phyloP scores from a whole-genome alignment of 139 green algal species.

The Volvox reticuliferus region DNA sequence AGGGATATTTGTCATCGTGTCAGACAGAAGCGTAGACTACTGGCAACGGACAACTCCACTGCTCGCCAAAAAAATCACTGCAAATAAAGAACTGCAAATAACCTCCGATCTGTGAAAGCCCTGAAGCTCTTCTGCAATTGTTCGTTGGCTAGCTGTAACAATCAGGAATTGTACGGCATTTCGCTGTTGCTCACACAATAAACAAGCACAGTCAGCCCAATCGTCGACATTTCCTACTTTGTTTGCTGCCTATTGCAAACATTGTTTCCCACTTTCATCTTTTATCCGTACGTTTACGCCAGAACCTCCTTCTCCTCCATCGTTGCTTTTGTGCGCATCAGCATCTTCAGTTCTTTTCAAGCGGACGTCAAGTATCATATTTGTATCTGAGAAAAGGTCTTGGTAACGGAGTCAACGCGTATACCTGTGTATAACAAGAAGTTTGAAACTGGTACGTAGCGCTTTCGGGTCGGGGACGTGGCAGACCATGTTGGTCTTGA shows the following conservation, averaged over 20 bases:
- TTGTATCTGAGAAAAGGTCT: too few species aligned
- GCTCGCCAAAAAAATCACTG: too few species aligned
- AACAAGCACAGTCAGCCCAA: neutral
- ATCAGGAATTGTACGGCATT: neutral
- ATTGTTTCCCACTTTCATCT: neutral
- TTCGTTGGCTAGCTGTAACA: too few species aligned
- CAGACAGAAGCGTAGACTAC: too few species aligned
- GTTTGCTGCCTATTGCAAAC: slow-evolving; percentile 48
- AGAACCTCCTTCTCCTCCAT: neutral
- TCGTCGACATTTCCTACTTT: neutral
- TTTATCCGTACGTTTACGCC: neutral
- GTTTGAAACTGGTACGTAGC: slow-evolving; percentile 6
- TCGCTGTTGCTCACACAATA: neutral
- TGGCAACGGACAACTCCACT: too few species aligned
- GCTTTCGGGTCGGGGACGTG: neutral
- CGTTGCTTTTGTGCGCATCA: neutral
- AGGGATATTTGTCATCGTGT: too few species aligned
- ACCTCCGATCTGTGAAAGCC: too few species aligned
- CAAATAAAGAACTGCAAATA: too few species aligned
- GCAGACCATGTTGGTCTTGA: too few species aligned
- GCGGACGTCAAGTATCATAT: neutral
- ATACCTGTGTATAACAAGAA: neutral
- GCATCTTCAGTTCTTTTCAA: neutral
- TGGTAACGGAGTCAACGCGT: too few species aligned
- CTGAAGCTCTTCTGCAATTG: too few species aligned